phyloP scores from a whole-genome alignment of 2,329 filamentous ascomycete species.

The Decorospora gaudefroyi region DNA sequence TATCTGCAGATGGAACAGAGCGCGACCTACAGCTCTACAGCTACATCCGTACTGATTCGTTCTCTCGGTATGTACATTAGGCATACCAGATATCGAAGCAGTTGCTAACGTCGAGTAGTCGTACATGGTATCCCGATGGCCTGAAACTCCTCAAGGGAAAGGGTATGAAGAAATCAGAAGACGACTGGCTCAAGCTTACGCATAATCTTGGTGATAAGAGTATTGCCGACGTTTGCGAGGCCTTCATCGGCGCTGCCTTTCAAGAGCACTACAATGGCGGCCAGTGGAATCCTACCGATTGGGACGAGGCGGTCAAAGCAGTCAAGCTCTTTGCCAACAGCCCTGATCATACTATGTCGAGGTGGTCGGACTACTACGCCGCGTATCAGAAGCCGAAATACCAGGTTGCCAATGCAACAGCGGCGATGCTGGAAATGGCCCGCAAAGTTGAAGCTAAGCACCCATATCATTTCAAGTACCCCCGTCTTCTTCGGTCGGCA shows the following conservation, averaged over 20 bases:
- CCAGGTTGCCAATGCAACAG: conserved; percentile 65
- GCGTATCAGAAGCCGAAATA: conserved; percentile 72
- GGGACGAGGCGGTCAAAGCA: conserved; percentile 65
- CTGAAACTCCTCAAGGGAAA: conserved; percentile 76
- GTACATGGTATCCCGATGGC: conserved; percentile 86
- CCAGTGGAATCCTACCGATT: conserved; percentile 53
- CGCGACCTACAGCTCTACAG: conserved; percentile 63
- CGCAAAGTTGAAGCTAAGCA: conserved; percentile 64
- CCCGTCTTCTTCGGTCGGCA: conserved; percentile 77
- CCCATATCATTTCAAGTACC: conserved; percentile 71
- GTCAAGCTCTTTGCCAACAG: conserved; percentile 73
- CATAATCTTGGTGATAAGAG: conserved; percentile 76
- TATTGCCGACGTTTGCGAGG: conserved; percentile 92
- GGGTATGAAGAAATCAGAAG: conserved; percentile 56
- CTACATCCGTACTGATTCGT: conserved; percentile 80
- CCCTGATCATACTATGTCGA: conserved; percentile 68
- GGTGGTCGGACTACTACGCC: conserved; percentile 73
- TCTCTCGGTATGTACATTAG: conserved; percentile 63
- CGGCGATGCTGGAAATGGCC: conserved; percentile 70
- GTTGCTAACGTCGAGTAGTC: conserved; percentile 50
- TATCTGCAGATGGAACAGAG: conserved; percentile 45
- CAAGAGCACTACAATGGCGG: conserved; percentile 58
- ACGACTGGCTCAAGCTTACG: conserved; percentile 60
- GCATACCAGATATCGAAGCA: not conserved
- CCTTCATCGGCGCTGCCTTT: conserved; percentile 83